Base-by-base conservation (phyloP, 1,139 yeast genomes). In the Candida neerlandica region DNA sequence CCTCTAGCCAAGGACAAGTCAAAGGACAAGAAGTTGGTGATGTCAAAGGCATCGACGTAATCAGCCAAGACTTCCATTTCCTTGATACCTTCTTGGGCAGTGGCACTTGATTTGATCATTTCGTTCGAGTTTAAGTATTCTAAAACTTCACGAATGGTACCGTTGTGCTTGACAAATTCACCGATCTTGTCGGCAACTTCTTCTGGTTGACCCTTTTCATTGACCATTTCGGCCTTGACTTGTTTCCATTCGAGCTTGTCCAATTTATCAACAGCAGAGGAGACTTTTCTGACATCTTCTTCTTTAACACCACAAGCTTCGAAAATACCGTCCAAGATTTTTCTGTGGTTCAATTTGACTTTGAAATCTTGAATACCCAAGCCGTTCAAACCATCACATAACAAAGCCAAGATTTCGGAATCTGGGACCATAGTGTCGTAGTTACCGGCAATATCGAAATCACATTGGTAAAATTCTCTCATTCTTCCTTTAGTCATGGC, bases 401-500 rank as follows among this genome's bases (percentile, higher is more conserved):
- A 70, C 52, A 94, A 76, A 51, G 88, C 82, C 70, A 94, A 79
- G 52, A 87, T 78, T 72, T 94, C 99, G 7, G 97, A 84, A 67
- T 94, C 99, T 23, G 99, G 96, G 43, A 94, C 95, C 99, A 94
- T 94, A 39, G 85, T 64, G 64, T 94, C 99, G 67, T 88, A 92
- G 51, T 70, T 73, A 49, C 99, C 99, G 34, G 99, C 99, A 63
- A 94, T 78, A 67, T 94, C 99, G 62, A 94, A 89, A 74, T 94
- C 99, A 76, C 99, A 94, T 73, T 94, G 99, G 71, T 94, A 94
- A 63, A 94, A 94, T 70, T 94, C 99, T 80, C 99, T 87, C 99
- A 94, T 94, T 72, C 99, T 84, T 52, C 99, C 99, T 71, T 94
- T 94, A 51, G 98, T 92, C 99, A 94, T 94, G 14, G 99, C 99